These are phyloP conservation scores for Pseudopyrenochaeta lycopersici DNA, from an alignment of 2,329 filamentous ascomycete genomes.

Conservation along the genomic window DNA sequence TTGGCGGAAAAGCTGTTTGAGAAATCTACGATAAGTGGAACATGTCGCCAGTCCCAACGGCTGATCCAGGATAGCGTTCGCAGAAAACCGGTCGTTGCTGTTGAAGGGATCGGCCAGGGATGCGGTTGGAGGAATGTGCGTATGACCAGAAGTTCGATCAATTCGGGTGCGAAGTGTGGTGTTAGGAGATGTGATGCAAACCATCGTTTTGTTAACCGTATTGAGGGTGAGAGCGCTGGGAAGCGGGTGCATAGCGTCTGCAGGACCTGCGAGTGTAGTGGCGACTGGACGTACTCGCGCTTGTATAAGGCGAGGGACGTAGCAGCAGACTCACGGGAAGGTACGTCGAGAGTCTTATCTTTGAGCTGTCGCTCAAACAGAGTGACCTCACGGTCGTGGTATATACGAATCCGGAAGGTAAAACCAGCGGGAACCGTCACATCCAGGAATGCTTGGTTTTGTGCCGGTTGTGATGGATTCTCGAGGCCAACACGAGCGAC, in stretches of 20 bases:
- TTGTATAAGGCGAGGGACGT: conserved; percentile 75
- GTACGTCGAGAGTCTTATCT: conserved; percentile 73
- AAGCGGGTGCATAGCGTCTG: conserved; percentile 82
- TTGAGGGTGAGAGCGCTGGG: conserved; percentile 79
- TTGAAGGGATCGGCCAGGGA: conserved; percentile 82
- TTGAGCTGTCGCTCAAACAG: conserved; percentile 82
- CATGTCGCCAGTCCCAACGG: conserved; percentile 89
- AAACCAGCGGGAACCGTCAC: conserved; percentile 76
- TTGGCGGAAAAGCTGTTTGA: conserved; percentile 48
- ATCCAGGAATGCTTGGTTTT: conserved; percentile 85
- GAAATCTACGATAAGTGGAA: conserved; percentile 83
- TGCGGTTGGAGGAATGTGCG: conserved; percentile 82
- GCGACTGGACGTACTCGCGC: conserved; percentile 74
- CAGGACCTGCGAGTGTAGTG: conserved; percentile 83
- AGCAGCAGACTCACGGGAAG: conserved; percentile 73
- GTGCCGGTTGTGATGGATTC: conserved; percentile 71
- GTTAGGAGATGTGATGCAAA: conserved; percentile 83
- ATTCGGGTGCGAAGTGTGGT: conserved; percentile 77
- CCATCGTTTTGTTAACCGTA: conserved; percentile 89
- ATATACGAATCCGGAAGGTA: conserved; percentile 84
- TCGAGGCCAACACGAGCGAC: conserved; percentile 81
- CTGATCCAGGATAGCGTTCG: conserved; percentile 82
- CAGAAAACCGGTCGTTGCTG: conserved; percentile 80
- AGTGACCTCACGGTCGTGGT: conserved; percentile 85
- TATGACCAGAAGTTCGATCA: conserved; percentile 84